phyloP scores from a whole-genome alignment of 2,329 filamentous ascomycete species.

The Didymella sp. region DNA sequence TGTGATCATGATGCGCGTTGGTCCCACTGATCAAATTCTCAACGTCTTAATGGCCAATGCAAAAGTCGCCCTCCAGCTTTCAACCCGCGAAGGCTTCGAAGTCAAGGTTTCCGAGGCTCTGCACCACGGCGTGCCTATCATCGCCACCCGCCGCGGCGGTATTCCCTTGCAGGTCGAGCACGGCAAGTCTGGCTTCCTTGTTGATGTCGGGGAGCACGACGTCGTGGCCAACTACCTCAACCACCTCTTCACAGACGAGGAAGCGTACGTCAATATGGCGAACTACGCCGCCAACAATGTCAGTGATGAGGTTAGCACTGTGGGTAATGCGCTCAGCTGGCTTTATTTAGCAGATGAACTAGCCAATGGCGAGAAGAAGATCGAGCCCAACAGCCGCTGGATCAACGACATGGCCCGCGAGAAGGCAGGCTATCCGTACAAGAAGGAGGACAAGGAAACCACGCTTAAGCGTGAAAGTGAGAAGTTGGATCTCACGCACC shows the following conservation, averaged over 20 bases:
- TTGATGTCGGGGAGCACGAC: constrained; percentile 72
- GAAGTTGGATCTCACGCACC: constrained; percentile 13
- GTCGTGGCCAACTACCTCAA: constrained; percentile 72
- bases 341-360: constrained; percentile 77
- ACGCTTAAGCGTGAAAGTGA: constrained; percentile 18
- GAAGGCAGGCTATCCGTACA: constrained; percentile 66
- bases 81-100: constrained; percentile 82
- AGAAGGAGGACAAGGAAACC: constrained; percentile 59
- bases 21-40: constrained; percentile 79
- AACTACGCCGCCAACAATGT: constrained; percentile 69
- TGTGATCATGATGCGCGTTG: constrained; percentile 77
- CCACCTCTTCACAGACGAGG: constrained; percentile 69
- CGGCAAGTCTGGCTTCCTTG: constrained; percentile 74
- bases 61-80: constrained; percentile 77
- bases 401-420: constrained; percentile 77
- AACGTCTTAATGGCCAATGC: constrained; percentile 77
- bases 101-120: constrained; percentile 86
- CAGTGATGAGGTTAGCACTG: constrained; percentile 81
- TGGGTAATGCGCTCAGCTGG: constrained; percentile 79
- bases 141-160: constrained; percentile 77
- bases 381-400: constrained; percentile 70
- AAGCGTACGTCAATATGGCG: constrained; percentile 72
- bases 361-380: constrained; percentile 62
- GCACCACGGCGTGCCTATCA: constrained; percentile 79
- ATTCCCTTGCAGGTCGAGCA: constrained; percentile 81